Percentiles rank a stretch among this genome's conserved stretches.
These are phyloP conservation scores for Termitomyces heimii DNA, from an alignment of 768 basidiomycete species.

Conservation along the genomic window DNA sequence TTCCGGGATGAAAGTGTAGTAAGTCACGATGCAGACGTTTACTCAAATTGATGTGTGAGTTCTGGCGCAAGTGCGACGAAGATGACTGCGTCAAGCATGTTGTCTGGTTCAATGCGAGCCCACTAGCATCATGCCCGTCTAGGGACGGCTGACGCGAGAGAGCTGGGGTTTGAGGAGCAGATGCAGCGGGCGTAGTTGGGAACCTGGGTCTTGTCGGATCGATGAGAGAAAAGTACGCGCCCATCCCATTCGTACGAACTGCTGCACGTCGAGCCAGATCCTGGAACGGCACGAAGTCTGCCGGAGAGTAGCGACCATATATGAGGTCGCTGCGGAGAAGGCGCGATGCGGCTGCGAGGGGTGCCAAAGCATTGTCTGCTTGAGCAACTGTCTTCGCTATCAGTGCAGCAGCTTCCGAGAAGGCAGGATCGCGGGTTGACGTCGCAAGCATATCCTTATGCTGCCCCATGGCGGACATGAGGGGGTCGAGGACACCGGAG, in stretches of 20 bases:
- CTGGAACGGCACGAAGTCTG: constrained; percentile 49
- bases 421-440: constrained; percentile 34
- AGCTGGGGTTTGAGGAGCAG: constrained; percentile 24
- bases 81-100: too few relatives aligned
- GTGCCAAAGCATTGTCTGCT: constrained; percentile 45
- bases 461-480: constrained; percentile 36
- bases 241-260: constrained; percentile 57
- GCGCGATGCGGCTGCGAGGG: constrained; percentile 43
- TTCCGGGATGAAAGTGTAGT: constrained; percentile 32
- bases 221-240: constrained; percentile 54
- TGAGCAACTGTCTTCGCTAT: constrained; percentile 27
- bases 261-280: constrained; percentile 41
- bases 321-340: constrained; percentile 56
- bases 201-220: constrained; percentile 59
- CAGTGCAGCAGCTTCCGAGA: constrained; percentile 22
- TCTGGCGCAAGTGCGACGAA: constrained; percentile 13
- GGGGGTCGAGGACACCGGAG: constrained; percentile 39
- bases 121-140: neutral
- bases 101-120: neutral
- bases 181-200: constrained; percentile 38
- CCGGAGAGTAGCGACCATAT: constrained; percentile 53
- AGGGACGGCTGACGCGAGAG: constrained; percentile 7
- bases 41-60: constrained; percentile 17
- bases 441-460: constrained; percentile 42
- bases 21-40: constrained; percentile 29